Evolutionary conservation across 495 filamentous ascomycete species (phyloP).

Genomic region (Talaromyces nanjingensis): DNA sequence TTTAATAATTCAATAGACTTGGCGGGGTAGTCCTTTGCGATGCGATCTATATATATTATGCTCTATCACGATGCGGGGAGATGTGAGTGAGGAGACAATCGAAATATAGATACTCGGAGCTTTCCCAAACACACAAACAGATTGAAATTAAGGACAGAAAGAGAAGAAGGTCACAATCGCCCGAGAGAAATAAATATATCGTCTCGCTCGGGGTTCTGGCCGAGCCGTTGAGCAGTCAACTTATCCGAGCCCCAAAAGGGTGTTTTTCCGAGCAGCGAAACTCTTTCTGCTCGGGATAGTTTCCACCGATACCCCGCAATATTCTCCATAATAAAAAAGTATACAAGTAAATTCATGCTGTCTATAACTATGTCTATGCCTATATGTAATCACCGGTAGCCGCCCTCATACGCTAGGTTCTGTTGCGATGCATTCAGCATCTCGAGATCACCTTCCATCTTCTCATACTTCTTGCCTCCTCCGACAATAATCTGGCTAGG

Average conservation of each 20-base stretch:
- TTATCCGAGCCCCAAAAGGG: neutral
- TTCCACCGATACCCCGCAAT: neutral
- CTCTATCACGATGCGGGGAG: neutral
- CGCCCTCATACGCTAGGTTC: neutral
- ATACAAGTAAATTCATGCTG: neutral
- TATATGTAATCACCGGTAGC: neutral
- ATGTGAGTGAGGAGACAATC: neutral
- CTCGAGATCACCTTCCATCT: neutral
- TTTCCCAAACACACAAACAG: no score
- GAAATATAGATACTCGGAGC: no score
- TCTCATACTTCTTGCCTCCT: neutral
- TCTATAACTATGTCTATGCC: neutral
- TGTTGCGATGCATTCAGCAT: neutral
- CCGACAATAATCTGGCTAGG: conserved; percentile 15
- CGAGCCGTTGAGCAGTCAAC: neutral
- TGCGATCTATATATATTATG: neutral
- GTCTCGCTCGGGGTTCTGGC: conserved; percentile 2
- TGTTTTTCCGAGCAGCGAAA: neutral
- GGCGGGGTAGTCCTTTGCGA: neutral
- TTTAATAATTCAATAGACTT: no score
- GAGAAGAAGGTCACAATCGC: neutral
- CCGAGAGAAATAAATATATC: neutral
- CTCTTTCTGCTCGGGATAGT: neutral
- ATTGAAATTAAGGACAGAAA: no score
- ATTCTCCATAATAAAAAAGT: neutral